Evolutionary conservation across 805 yeast genomes (phyloP).

Genomic region (Ogataea trehaloabstinens): DNA sequence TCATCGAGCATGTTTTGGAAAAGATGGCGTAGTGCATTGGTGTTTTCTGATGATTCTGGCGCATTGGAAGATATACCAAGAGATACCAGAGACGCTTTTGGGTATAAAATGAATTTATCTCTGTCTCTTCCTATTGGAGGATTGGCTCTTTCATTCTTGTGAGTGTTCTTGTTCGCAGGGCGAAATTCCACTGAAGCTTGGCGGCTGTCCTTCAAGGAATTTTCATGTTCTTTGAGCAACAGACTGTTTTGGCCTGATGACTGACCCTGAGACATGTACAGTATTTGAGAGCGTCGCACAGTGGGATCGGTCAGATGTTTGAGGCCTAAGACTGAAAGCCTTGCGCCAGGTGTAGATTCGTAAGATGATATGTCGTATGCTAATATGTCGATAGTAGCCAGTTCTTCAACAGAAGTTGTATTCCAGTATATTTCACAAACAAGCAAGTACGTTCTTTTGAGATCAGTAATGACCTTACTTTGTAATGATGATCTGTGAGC

Average conservation of each 20-base stretch:
- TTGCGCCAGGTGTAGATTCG: constrained; percentile 26
- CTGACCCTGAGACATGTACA: constrained; percentile 33
- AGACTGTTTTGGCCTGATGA: constrained; percentile 25
- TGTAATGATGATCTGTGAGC: constrained; percentile 17
- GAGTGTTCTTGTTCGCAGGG: constrained; percentile 1
- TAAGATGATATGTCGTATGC: constrained; percentile 23
- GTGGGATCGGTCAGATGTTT: constrained; percentile 38
- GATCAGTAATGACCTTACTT: constrained; percentile 30
- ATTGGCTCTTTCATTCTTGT: neutral
- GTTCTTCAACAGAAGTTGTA: constrained; percentile 23
- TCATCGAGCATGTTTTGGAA: constrained; percentile 27
- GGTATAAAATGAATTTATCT: constrained; percentile 28
- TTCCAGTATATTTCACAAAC: constrained; percentile 34
- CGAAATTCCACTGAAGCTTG: constrained; percentile 6
- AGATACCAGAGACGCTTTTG: constrained; percentile 35
- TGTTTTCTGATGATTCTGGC: constrained; percentile 3
- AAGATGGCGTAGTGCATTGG: constrained; percentile 23
- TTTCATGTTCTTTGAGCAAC: constrained; percentile 17
- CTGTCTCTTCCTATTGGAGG: constrained; percentile 4
- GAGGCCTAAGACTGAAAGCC: constrained; percentile 38
- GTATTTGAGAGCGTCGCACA: constrained; percentile 39
- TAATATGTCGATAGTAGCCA: constrained; percentile 20
- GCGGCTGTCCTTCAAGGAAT: constrained; percentile 6
- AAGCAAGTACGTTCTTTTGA: constrained; percentile 33
- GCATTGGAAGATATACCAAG: constrained; percentile 12